Evolutionary conservation across 2,329 filamentous ascomycete species (phyloP).

Genomic region (Polytolypa hystricis): DNA sequence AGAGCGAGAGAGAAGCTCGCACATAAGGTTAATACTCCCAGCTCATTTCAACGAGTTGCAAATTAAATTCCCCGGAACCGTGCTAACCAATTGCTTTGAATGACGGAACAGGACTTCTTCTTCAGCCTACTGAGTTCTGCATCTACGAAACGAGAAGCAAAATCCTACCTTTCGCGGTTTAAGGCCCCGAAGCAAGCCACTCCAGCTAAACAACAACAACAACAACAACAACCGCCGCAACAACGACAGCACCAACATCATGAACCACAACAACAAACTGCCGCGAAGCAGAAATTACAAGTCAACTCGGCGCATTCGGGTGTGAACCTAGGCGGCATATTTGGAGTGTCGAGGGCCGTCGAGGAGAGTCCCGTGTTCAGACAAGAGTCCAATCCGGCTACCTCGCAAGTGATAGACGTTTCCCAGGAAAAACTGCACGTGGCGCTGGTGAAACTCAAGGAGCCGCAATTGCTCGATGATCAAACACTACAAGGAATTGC

Average conservation of each 20-base stretch:
- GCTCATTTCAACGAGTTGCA: too few species aligned
- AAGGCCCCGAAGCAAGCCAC: slow-evolving; percentile 32
- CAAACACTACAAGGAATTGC: slow-evolving; percentile 62
- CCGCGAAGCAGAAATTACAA: slow-evolving; percentile 18
- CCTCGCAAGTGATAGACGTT: slow-evolving; percentile 24
- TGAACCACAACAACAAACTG: slow-evolving; percentile 19
- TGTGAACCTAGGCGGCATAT: slow-evolving; percentile 52
- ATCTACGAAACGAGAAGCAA: slow-evolving; percentile 85
- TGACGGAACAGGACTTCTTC: slow-evolving; percentile 75
- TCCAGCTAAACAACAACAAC: background rate
- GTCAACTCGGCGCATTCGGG: slow-evolving; percentile 30
- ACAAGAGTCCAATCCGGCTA: slow-evolving; percentile 36
- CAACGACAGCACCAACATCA: too few species aligned
- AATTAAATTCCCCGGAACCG: too few species aligned
- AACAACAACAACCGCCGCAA: too few species aligned
- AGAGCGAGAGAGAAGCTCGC: slow-evolving; percentile 34
- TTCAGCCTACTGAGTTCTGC: slow-evolving; percentile 78
- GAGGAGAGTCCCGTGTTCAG: slow-evolving; percentile 51
- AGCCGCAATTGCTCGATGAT: slow-evolving; percentile 60
- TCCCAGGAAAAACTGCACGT: slow-evolving; percentile 53
- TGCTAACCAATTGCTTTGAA: too few species aligned
- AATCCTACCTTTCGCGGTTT: slow-evolving; percentile 82
- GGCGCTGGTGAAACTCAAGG: slow-evolving; percentile 73
- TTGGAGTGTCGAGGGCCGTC: slow-evolving; percentile 46
- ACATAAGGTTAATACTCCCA: slow-evolving; percentile 30